A percentile compares a stretch with the other conserved stretches of the same genome.
phyloP scores from a whole-genome alignment of 1,284 basidiomycete species.

The Caloboletus inedulis region DNA sequence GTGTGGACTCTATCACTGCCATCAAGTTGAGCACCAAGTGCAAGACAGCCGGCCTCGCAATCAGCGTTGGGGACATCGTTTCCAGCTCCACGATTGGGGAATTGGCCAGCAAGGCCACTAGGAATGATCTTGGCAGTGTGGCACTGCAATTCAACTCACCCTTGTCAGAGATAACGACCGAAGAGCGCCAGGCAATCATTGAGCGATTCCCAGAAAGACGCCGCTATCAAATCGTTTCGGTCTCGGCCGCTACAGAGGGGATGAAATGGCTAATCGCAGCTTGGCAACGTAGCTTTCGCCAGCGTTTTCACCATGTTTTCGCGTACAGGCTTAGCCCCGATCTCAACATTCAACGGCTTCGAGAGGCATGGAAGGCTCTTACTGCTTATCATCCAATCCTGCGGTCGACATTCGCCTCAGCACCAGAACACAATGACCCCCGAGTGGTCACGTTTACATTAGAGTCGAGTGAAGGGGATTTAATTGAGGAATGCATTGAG shows the following conservation, averaged over 20 bases:
- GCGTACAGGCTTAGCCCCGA: slow-evolving; percentile 36
- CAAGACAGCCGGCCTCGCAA: slow-evolving; percentile 36
- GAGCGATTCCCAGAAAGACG: slow-evolving; percentile 12
- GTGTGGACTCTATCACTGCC: slow-evolving; percentile 53
- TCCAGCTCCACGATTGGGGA: slow-evolving; percentile 39
- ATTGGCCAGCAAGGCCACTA: slow-evolving; percentile 27
- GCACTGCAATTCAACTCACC: slow-evolving; percentile 4
- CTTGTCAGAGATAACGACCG: slow-evolving; percentile 6
- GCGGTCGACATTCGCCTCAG: slow-evolving; percentile 42
- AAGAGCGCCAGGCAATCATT: slow-evolving; percentile 17
- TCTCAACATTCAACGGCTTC: slow-evolving; percentile 33
- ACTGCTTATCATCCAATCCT: slow-evolving; percentile 40
- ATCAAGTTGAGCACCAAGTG: slow-evolving; percentile 44
- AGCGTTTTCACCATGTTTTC: slow-evolving; percentile 46
- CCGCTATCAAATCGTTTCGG: slow-evolving; percentile 9
- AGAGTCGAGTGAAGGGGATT: slow-evolving; percentile 13
- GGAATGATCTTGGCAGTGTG: background rate
- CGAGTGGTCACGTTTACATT: slow-evolving; percentile 39
- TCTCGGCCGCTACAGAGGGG: slow-evolving; percentile 14
- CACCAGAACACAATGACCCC: slow-evolving; percentile 29
- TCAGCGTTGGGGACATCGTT: slow-evolving; percentile 42
- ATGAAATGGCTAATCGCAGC: slow-evolving; percentile 40
- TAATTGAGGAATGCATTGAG: slow-evolving; percentile 22
- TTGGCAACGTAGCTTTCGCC: slow-evolving; percentile 43
- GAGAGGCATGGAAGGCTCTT: slow-evolving; percentile 39